Conservation (phyloP, 2,329 filamentous ascomycete species). For the Verticillium dahliae region DNA sequence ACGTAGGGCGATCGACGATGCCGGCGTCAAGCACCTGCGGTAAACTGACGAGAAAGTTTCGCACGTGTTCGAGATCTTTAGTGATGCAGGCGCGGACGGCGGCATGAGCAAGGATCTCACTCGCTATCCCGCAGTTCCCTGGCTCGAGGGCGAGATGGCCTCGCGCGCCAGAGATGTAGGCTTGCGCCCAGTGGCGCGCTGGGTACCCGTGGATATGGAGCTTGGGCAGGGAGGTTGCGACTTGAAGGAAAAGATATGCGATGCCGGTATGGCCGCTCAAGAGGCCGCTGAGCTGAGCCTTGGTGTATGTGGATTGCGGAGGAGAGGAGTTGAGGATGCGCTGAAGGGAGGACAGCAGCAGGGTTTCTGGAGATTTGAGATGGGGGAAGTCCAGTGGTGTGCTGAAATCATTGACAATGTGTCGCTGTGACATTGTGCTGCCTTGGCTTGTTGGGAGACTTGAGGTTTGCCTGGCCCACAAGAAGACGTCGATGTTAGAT, state of each 20-base stretch:
- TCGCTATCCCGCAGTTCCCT: constrained; percentile 40
- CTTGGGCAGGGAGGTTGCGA: constrained; percentile 36
- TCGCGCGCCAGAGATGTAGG: constrained; percentile 36
- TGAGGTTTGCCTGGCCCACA: not conserved
- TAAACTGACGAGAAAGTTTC: constrained; percentile 32
- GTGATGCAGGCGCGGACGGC: constrained; percentile 38
- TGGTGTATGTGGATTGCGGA: constrained; percentile 25
- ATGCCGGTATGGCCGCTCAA: constrained; percentile 48
- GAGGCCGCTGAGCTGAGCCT: constrained; percentile 35
- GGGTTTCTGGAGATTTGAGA: constrained; percentile 10
- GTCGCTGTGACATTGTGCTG: constrained; percentile 9
- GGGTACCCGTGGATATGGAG: constrained; percentile 33
- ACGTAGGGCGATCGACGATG: not conserved
- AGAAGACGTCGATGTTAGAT: not conserved
- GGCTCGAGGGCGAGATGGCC: constrained; percentile 27
- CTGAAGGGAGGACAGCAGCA: constrained; percentile 27
- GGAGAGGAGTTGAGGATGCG: constrained; percentile 28
- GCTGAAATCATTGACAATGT: constrained; percentile 24
- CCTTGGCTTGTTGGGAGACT: not conserved
- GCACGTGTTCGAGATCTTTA: constrained; percentile 28
- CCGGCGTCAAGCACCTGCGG: constrained; percentile 20
- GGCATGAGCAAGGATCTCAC: constrained; percentile 38
- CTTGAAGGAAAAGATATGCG: constrained; percentile 47
- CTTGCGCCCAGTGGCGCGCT: constrained; percentile 36
- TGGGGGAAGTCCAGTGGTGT: not conserved